Base-by-base conservation (phyloP, 2,329 filamentous ascomycete species). In the Dothidotthia symphoricarpi region DNA sequence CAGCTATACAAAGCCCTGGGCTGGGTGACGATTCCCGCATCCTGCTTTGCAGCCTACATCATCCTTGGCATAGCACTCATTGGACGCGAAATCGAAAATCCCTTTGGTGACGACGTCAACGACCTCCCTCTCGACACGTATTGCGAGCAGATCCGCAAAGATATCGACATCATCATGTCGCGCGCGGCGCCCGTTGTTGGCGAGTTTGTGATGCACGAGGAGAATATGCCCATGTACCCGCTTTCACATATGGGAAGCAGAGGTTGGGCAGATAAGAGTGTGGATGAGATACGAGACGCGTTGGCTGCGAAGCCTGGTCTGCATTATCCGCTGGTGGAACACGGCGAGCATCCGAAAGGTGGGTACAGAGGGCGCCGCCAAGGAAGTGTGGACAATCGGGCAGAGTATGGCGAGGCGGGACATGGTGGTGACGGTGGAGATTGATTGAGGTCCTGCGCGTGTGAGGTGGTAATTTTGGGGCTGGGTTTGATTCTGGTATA, bases 41-140 rank as follows among this genome's bases (percentile, higher is more conserved):
- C 82, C 29, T 71, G 90, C 12, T 60, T 66, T 25, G 83, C 83
- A 3, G 82, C 85, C 3, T 91, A 91, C 66, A 91, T 93, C 51
- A 91, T 93, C 61, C 78, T 93, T 43, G 86, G 85, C 16, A 80
- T 93, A 30, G 76, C 80, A 3, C 74, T 78, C 47, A 91, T 91
- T 55, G 87, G 87, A 26, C 80, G 81, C 47, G 86, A 93, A 67
- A 85, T 93, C 48, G 87, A 93, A 66, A 88, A 93, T 57, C 87
- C 87, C 5, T 93, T 93, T 63, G 87, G 87, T 40, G 75, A 82
- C 48, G 87, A 93, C 47, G 86, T 90, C 52, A 93, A 93, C 59
- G 87, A 93, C 65, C 69, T 64, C 3, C 61, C 61, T n/a, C 53
- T 65, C 3, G 86, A 91, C 57, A 70, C 75, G 10, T 94, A 83